These are phyloP conservation scores for Pleodorina starrii DNA, from an alignment of 139 green algal genomes.

Conservation along the genomic window DNA sequence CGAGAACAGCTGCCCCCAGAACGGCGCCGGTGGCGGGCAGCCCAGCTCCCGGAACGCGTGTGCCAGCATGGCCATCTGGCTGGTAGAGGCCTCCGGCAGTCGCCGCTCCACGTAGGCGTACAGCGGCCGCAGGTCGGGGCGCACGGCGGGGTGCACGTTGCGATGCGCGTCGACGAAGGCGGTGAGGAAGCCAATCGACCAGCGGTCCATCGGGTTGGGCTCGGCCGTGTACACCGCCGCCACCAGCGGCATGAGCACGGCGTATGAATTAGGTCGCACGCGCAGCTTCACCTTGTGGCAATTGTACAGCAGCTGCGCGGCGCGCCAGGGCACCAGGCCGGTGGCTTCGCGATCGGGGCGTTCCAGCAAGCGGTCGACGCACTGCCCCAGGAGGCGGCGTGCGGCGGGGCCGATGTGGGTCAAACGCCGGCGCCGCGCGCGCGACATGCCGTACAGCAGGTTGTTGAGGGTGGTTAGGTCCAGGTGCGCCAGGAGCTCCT, in stretches of 20 bases:
- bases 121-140: constrained; percentile 20
- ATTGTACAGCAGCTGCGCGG: constrained; percentile 31
- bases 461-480: constrained; percentile 23
- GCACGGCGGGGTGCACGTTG: neutral
- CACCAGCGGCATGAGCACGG: neutral
- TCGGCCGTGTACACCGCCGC: neutral
- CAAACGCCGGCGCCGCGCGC: neutral
- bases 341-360: neutral
- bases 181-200: neutral
- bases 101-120: constrained; percentile 23
- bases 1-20: constrained; percentile 28
- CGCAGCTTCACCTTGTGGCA: constrained; percentile 39
- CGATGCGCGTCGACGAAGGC: constrained; percentile 5
- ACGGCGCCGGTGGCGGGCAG: neutral
- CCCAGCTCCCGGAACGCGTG: constrained; percentile 14
- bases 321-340: constrained; percentile 28
- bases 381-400: neutral
- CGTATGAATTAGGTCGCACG: neutral
- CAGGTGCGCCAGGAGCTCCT: neutral
- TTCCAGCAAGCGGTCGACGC: constrained; percentile 16
- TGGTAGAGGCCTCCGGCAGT: neutral
- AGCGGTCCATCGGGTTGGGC: constrained; percentile 20
- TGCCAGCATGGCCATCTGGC: constrained; percentile 28
- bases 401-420: neutral
- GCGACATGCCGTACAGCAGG: constrained; percentile 32